Evolutionary conservation across 441 rosid genomes (phyloP), one percentile per base, ranked within the genome.

Genomic region (Eutrema salsugineum): DNA sequence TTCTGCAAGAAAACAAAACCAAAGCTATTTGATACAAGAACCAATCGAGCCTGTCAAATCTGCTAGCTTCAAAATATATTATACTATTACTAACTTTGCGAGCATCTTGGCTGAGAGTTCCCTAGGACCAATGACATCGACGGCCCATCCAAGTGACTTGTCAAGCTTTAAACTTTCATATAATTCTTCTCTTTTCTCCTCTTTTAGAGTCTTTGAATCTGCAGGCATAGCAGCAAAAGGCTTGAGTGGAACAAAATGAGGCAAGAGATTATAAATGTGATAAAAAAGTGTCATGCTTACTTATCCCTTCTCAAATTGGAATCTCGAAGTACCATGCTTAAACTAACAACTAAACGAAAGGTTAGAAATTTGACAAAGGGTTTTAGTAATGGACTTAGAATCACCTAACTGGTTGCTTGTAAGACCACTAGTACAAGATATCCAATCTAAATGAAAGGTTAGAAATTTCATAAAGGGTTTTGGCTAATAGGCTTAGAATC

Each of bases 101-200:
- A 92, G 90, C 99, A 94, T 94, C 78, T 92, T 90, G 60, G 92
- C 84, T 14, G 99, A 94, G 71, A 94, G 97, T 80, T 88, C 97
- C 74, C 84, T 84, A 3, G 96, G 97, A 79, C 91, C 99, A 72
- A 92, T 92, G 73, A 94, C 85, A 83, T 94, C 99, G 69, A 92
- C 96, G 53, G 86, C 94, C 99, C 97, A 94, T 63, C 97, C 97
- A 81, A 94, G 70, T 30, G 91, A 92, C 8, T 86, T 85, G 51
- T 90, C 80, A 40, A 79, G 87, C 84, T 94, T 90, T 32, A 91
- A 75, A 40, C 44, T 80, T 80, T 88, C 99, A 63, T 86, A 94
- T 44, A 92, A 68, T 27, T 86, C 94, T 80, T 94, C 97, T 83
- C 97, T 85, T 79, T 87, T 90, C 63, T 91, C 97, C 76, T 94